Evolutionary conservation across 2,329 filamentous ascomycete species (phyloP).

Genomic region (Colletotrichum gloeosporioides): DNA sequence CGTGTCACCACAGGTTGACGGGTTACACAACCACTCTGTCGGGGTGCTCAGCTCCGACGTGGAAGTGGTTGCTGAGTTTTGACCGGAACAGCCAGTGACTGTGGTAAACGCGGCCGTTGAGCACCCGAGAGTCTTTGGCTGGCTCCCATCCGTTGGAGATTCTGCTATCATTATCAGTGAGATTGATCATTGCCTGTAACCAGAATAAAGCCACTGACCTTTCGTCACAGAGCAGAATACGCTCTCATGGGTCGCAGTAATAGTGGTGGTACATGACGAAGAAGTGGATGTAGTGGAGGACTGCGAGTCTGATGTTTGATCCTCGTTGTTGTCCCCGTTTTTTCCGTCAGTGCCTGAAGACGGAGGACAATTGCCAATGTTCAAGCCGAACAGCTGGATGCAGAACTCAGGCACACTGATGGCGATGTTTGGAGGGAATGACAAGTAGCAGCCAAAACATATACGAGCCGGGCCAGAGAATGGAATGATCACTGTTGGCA

Average conservation of each 20-base stretch:
- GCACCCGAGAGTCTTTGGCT: neutral
- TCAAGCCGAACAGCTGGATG: neutral
- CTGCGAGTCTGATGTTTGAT: fast-evolving
- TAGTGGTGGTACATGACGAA: neutral
- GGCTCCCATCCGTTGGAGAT: neutral
- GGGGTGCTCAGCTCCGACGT: neutral
- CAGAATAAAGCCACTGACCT: neutral
- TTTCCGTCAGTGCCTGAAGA: neutral
- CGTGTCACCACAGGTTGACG: neutral
- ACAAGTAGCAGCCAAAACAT: neutral
- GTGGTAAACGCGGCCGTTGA: neutral
- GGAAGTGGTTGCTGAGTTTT: neutral
- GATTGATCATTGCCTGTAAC: neutral
- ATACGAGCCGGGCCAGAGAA: neutral
- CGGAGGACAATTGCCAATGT: neutral
- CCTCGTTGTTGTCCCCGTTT: neutral
- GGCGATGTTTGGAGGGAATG: neutral
- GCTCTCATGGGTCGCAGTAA: neutral
- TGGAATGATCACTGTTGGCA: neutral
- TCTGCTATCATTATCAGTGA: neutral
- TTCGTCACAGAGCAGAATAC: neutral
- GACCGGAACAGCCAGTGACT: neutral
- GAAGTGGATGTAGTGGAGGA: neutral
- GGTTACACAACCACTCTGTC: neutral
- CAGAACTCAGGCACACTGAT: neutral